Conservation (phyloP, 331 rosid genomes). For the Phaseolus coccineus region DNA sequence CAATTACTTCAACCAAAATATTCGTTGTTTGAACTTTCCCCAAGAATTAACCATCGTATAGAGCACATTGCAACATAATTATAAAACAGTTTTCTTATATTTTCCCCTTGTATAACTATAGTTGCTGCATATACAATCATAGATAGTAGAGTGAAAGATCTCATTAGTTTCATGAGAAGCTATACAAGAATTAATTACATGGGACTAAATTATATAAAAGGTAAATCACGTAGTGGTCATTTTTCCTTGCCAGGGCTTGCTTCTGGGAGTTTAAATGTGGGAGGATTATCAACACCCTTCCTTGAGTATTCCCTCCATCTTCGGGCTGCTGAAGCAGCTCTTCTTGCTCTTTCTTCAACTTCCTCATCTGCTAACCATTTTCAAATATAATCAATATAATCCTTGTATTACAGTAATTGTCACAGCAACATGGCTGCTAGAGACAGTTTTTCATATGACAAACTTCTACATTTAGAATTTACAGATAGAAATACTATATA, state of each 20-base stretch:
- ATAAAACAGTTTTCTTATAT: neutral
- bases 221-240: conserved; percentile 40
- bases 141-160: conserved; percentile 13
- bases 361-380: conserved; percentile 67
- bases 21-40: neutral
- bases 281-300: conserved; percentile 79
- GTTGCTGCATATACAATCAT: conserved; percentile 44
- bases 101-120: neutral
- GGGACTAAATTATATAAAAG: conserved; percentile 29
- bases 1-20: neutral
- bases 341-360: conserved; percentile 64
- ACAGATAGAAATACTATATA: neutral
- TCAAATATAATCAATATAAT: neutral
- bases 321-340: conserved; percentile 80
- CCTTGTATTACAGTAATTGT: neutral
- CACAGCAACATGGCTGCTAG: neutral
- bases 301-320: conserved; percentile 95
- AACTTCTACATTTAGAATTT: neutral
- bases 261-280: conserved; percentile 85
- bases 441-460: neutral
- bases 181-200: conserved; percentile 50
- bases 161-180: conserved; percentile 32
- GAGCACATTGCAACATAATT: too few relatives aligned
- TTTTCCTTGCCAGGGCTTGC: conserved; percentile 55
- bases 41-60: too few relatives aligned